phyloP scores from a whole-genome alignment of 2,329 filamentous ascomycete species.

The Colletotrichum sp. region DNA sequence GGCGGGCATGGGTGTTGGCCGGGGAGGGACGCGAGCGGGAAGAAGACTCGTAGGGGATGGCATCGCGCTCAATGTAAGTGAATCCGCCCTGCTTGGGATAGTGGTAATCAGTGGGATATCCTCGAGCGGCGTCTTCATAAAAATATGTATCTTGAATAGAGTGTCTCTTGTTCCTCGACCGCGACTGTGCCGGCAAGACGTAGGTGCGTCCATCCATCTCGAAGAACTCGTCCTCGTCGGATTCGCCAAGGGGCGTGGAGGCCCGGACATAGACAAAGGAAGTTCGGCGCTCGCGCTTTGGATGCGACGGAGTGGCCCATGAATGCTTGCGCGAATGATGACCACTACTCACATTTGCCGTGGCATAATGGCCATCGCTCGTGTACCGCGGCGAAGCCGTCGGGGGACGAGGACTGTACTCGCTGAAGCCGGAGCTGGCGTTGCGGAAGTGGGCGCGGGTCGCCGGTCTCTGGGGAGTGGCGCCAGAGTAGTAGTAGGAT shows the following conservation, averaged over 20 bases:
- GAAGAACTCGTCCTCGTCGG: constrained; percentile 68
- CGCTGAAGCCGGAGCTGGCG: constrained; percentile 45
- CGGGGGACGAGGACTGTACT: constrained; percentile 51
- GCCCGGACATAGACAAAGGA: constrained; percentile 62
- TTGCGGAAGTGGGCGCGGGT: constrained; percentile 57
- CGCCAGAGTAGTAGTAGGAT: constrained; percentile 49
- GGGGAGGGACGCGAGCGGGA: constrained; percentile 48
- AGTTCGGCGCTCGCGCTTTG: constrained; percentile 59
- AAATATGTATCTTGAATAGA: constrained; percentile 18
- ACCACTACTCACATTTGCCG: constrained; percentile 68
- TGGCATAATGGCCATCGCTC: constrained; percentile 67
- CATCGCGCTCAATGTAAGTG: constrained; percentile 38
- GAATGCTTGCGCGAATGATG: constrained; percentile 52
- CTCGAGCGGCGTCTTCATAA: constrained; percentile 49
- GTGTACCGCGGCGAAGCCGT: constrained; percentile 66
- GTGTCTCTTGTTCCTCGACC: constrained; percentile 32
- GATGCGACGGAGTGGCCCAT: constrained; percentile 47
- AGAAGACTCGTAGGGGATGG: constrained; percentile 45
- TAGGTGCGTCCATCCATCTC: constrained; percentile 59
- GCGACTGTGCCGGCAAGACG: constrained; percentile 55
- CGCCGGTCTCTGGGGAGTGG: constrained; percentile 57
- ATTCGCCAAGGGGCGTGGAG: constrained; percentile 65
- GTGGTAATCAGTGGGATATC: constrained; percentile 64
- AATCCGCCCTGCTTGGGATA: constrained; percentile 58
- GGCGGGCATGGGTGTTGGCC: constrained; percentile 48